These are phyloP conservation scores for Penicillium hordei DNA, from an alignment of 2,329 filamentous ascomycete genomes.

Conservation along the genomic window DNA sequence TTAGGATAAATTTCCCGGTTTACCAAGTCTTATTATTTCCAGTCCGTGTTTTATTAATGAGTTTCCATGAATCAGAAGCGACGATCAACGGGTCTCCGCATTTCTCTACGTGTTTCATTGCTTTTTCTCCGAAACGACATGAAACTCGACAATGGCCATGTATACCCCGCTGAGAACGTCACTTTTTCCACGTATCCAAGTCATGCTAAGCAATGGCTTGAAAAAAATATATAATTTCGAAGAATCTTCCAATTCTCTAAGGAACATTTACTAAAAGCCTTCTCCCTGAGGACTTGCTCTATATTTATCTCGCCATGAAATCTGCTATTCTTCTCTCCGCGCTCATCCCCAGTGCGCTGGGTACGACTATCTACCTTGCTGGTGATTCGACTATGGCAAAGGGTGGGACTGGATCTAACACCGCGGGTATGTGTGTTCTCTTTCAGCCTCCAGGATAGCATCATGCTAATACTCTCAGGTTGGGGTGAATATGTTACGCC, in stretches of 20 bases:
- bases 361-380: conserved; percentile 32
- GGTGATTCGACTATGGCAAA: conserved; percentile 40
- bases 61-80: conserved; percentile 23
- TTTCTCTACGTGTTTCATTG: conserved; percentile 1
- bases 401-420: conserved; percentile 22
- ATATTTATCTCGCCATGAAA: conserved; percentile 23
- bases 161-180: conserved; percentile 3
- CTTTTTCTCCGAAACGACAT: conserved; percentile 13
- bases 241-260: not conserved
- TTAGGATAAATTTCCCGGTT: not conserved
- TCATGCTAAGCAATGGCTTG: not conserved
- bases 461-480: conserved; percentile 40
- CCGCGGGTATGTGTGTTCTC: conserved; percentile 21
- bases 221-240: not conserved
- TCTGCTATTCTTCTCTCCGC: conserved; percentile 18
- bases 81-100: conserved; percentile 10
- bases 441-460: not conserved
- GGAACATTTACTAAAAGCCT: not conserved
- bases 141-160: not conserved
- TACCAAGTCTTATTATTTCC: not conserved
- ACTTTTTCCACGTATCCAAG: conserved; percentile 21
- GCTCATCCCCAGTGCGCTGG: conserved; percentile 25
- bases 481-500: conserved; percentile 64
- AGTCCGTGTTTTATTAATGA: not conserved
- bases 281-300: not conserved